phyloP scores from a whole-genome alignment of 2,329 filamentous ascomycete genomes.

The Allantophomopsis lycopodina region DNA sequence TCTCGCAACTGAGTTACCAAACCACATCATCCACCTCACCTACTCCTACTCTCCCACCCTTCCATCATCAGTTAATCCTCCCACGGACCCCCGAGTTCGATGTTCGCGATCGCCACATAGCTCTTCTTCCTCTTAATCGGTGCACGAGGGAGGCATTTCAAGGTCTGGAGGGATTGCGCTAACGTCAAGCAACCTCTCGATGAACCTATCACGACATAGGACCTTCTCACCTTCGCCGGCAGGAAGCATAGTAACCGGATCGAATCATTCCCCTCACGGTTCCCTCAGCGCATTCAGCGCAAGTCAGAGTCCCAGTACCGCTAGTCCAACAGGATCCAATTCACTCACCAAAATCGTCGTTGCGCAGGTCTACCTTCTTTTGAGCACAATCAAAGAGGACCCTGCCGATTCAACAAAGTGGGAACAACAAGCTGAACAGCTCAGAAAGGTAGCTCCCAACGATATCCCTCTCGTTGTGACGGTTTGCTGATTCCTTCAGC shows the following conservation, averaged over 20 bases:
- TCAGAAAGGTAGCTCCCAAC: conserved; percentile 59
- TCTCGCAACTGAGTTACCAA: too few species aligned
- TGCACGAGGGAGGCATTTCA: background rate
- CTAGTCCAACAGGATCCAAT: conserved; percentile 30
- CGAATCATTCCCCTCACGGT: conserved; percentile 21
- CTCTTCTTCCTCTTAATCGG: background rate
- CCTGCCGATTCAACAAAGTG: conserved; percentile 74
- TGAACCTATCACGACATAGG: conserved; percentile 21
- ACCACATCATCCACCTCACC: too few species aligned
- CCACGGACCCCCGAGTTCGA: background rate
- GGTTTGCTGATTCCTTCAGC: conserved; percentile 31
- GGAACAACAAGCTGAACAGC: conserved; percentile 81
- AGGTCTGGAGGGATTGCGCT: background rate
- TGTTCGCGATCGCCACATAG: background rate
- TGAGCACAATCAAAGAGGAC: conserved; percentile 91
- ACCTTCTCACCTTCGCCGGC: conserved; percentile 21
- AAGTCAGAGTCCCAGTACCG: conserved; percentile 19
- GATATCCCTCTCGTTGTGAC: background rate
- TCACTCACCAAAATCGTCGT: conserved; percentile 86
- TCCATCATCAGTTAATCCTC: too few species aligned
- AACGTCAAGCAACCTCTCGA: conserved; percentile 13
- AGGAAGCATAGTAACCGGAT: conserved; percentile 20
- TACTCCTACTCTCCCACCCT: too few species aligned
- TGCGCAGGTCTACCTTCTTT: conserved; percentile 85
- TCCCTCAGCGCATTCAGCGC: conserved; percentile 31